Conservation (phyloP, 768 basidiomycete genomes). For the Rubroboletus satanas region DNA sequence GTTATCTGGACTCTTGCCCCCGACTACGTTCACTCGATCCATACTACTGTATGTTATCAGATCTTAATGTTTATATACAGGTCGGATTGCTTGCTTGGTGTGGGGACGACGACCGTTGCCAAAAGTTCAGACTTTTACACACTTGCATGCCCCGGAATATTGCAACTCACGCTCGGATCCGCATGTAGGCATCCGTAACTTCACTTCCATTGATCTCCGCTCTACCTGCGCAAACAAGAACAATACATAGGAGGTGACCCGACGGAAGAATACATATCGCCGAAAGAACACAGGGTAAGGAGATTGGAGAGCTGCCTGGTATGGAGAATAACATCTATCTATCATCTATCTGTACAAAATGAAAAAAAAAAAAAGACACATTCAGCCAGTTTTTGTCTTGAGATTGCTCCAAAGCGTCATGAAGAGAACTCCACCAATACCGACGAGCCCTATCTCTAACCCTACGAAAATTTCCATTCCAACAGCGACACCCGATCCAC, state of each 20-base stretch:
- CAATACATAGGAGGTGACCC: background rate
- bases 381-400: background rate
- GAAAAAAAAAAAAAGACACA: background rate
- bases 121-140: background rate
- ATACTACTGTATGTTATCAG: background rate
- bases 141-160: background rate
- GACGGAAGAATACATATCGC: background rate
- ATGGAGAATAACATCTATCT: background rate
- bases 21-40: background rate
- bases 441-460: conserved; percentile 57
- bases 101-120: background rate
- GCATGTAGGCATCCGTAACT: background rate
- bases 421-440: conserved; percentile 53
- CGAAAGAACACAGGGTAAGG: background rate
- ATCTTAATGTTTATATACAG: background rate
- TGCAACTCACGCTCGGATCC: background rate
- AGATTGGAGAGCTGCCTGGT: background rate
- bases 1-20: background rate
- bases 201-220: conserved; percentile 1
- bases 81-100: background rate
- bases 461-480: conserved; percentile 61
- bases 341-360: background rate
- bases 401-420: conserved; percentile 47
- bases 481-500: conserved; percentile 51
- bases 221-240: background rate